Evolutionary conservation across 345 rosid genomes (phyloP), one percentile per base, ranked within the genome.

Genomic region (Zanthoxylum bungeanum): DNA sequence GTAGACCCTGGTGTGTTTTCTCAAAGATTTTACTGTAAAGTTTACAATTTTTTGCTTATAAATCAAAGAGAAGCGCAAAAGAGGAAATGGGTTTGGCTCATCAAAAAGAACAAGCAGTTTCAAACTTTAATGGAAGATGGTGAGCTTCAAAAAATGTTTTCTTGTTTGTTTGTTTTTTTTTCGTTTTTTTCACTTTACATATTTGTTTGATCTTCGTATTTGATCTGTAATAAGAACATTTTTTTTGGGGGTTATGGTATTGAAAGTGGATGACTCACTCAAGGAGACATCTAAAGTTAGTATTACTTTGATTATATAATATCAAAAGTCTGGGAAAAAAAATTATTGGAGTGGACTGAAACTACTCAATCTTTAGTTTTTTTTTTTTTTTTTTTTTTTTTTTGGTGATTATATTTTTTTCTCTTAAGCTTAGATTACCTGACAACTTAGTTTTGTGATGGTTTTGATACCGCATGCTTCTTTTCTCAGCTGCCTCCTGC

Each of bases 41-140:
- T 12, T 60, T 24, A 5, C 16, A 8, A 24, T 4, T 19, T 50
- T 71, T 11, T 10, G 10, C 6, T 22, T 36, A 31, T 7, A 36
- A 25, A n/a, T 60, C 27, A 10, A 72, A 57, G 27, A 16, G 33
- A 17, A 51, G 55, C 50, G 33, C 1, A 47, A 7, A 66, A 72
- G 60, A 64, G 39, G 73, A 40, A 53, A 87, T 89, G 97, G 87
- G 85, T 65, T 66, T 66, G 67, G 80, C 79, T 72, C 72, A 85
- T 81, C 88, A 89, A 62, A 95, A 90, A 72, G 90, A 86, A 21
- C 81, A 83, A 84, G 85, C 91, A 89, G 72, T 86, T 92, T 39
- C 88, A 83, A 79, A 68, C 88, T 61, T 80, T 87, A 56, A 84
- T 92, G 87, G 91, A 88, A 77, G 80, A 86, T 64, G 91, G 98